Evolutionary conservation across 768 basidiomycete genomes (phyloP), one percentile per base, ranked within the genome.

Genomic region (Termitomyces sp.): DNA sequence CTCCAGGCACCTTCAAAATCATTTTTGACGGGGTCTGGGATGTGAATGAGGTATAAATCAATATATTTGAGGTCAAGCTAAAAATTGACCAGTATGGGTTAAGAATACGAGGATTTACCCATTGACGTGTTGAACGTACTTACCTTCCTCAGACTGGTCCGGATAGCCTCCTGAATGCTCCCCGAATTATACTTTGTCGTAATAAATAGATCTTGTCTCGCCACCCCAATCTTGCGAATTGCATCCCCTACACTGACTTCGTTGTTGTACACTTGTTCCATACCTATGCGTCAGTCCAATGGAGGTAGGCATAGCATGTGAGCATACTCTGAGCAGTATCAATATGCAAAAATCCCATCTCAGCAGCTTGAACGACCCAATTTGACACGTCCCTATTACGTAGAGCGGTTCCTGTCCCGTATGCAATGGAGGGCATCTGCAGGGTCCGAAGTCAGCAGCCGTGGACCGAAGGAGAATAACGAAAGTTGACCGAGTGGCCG

Each of bases 1-100:
- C 71, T 72, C 89, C 89, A 91, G 5, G 70, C 66, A 3, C 63
- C 64, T 57, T 79, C 74, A 62, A 79, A 63, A 45, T 80, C 72
- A 9, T 66, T 63, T 15, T 70, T 60, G 8, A 79, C 64, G 9
- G 63, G 1, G 0, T 7, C 22, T 1, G 88, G 87, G 4, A 45
- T 45, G 65, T 92, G 90, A 40, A 91, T 83, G 46, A 92, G 82
- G 73, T 91, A 92, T 11, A 92, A 71, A 67, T 92, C 88, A 5
- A 92, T 75, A 39, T 83, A 79, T 55, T 79, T 74, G 13, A 90
- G 64, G 0, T 82, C 84, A 11, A 92, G 81, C 88, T 91, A 64
- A 16, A 55, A 32, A 65, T 20, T 11, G 2, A 52, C 3, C 33
- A 61, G 50, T 50, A 60, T 20, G 9, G 46, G n/a, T n/a, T n/a